Evolutionary conservation across 306 rosid species (phyloP).

Genomic region (Cicer judaicum): DNA sequence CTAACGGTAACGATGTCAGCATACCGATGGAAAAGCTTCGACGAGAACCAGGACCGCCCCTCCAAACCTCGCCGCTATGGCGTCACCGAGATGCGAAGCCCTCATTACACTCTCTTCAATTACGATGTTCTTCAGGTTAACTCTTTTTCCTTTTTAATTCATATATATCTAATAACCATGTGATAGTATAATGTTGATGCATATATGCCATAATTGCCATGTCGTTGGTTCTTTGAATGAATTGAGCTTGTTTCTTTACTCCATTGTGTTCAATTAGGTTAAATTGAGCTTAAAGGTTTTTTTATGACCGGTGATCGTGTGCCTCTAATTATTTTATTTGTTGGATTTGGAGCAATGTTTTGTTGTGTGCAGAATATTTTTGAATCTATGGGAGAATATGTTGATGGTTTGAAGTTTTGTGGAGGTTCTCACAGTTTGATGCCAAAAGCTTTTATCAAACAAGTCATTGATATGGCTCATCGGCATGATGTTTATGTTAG

Average conservation of each 20-base stretch:
- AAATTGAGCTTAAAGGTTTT: neutral
- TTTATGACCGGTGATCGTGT: neutral
- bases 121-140: slow-evolving; percentile 73
- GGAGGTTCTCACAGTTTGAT: slow-evolving; percentile 88
- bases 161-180: neutral
- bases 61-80: slow-evolving; percentile 85
- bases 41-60: slow-evolving; percentile 86
- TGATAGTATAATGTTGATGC: neutral
- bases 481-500: slow-evolving; percentile 82
- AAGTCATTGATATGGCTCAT: slow-evolving; percentile 83
- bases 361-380: slow-evolving; percentile 67
- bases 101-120: slow-evolving; percentile 59
- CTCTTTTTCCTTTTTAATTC: neutral
- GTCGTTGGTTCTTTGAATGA: neutral
- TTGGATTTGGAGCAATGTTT: neutral
- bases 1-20: slow-evolving; percentile 55
- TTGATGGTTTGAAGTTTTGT: slow-evolving; percentile 85
- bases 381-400: slow-evolving; percentile 78
- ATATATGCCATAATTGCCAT: neutral
- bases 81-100: slow-evolving; percentile 85
- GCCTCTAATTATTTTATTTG: neutral
- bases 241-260: neutral
- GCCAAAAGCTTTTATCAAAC: slow-evolving; percentile 69
- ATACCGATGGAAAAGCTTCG: slow-evolving; percentile 76
- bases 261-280: neutral